Evolutionary conservation across 352 stramenopile species (phyloP).

Genomic region (Blastocystis sp.): DNA sequence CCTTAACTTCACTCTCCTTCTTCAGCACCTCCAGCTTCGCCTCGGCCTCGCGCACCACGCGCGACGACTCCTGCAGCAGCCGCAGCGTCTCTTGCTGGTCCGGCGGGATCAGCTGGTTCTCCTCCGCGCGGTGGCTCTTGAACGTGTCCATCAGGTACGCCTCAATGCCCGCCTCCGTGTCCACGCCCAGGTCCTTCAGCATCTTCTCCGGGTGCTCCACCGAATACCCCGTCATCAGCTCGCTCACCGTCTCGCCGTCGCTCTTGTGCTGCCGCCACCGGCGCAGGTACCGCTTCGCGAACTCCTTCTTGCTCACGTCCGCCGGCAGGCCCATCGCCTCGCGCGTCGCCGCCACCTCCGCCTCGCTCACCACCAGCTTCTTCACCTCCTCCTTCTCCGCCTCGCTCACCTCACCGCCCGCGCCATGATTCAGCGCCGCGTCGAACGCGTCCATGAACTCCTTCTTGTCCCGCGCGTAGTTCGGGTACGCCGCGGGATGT

Average conservation of each 20-base stretch:
- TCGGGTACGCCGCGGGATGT: neutral
- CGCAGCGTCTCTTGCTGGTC: neutral
- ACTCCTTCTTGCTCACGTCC: neutral
- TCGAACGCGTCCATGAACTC: constrained; percentile 6
- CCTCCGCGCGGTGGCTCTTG: neutral
- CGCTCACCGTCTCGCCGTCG: neutral
- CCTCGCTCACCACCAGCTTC: neutral
- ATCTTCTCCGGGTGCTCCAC: constrained; percentile 40
- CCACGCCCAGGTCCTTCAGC: constrained; percentile 5
- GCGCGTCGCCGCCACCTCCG: neutral
- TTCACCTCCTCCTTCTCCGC: neutral
- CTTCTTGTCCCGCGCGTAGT: constrained; percentile 19
- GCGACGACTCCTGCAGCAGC: neutral
- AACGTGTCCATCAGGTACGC: constrained; percentile 44
- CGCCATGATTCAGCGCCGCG: neutral
- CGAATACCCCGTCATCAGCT: constrained; percentile 28
- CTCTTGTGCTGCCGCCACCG: neutral
- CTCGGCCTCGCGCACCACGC: neutral
- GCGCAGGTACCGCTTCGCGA: constrained; percentile 28
- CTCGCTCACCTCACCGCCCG: neutral
- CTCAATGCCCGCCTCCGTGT: constrained; percentile 29
- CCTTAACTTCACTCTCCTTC: neutral
- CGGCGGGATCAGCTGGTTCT: neutral
- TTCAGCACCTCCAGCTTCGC: neutral
- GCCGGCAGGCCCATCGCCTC: neutral